A percentile compares a stretch with the other conserved stretches of the same genome.
Evolutionary conservation across 2,329 filamentous ascomycete genomes (phyloP).

Genomic region (Cytospora piceae): DNA sequence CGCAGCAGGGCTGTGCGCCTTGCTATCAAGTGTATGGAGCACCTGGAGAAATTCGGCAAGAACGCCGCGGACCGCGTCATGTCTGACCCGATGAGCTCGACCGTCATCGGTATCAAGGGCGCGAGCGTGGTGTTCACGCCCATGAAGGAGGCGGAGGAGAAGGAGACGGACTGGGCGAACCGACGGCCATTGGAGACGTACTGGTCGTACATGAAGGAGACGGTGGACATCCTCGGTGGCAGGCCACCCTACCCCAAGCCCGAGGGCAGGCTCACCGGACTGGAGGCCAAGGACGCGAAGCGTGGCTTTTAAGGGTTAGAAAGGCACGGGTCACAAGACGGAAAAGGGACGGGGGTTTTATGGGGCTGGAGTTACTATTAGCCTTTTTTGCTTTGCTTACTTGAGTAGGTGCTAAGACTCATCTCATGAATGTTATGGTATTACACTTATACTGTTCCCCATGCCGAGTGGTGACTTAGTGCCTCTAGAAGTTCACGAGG

Average conservation of each 20-base stretch:
- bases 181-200: conserved; percentile 81
- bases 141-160: conserved; percentile 78
- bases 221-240: conserved; percentile 84
- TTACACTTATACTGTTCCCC: conserved; percentile 9
- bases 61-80: conserved; percentile 69
- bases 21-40: conserved; percentile 91
- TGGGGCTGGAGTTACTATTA: conserved; percentile 20
- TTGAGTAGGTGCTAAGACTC: conserved; percentile 1
- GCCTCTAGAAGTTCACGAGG: background rate
- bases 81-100: conserved; percentile 71
- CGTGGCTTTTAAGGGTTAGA: conserved; percentile 47
- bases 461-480: background rate
- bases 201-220: conserved; percentile 79
- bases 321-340: background rate
- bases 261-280: conserved; percentile 53
- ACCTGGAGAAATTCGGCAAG: conserved; percentile 77
- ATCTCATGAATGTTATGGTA: conserved; percentile 6
- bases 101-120: conserved; percentile 91
- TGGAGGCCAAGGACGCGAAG: conserved; percentile 64
- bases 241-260: conserved; percentile 60
- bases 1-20: conserved; percentile 88
- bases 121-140: conserved; percentile 86
- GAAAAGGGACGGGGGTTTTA: conserved; percentile 15
- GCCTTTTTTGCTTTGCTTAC: conserved; percentile 16
- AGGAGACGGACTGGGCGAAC: conserved; percentile 92